Evolutionary conservation across 2,329 filamentous ascomycete species (phyloP).

Genomic region (Pyrenophora teres): DNA sequence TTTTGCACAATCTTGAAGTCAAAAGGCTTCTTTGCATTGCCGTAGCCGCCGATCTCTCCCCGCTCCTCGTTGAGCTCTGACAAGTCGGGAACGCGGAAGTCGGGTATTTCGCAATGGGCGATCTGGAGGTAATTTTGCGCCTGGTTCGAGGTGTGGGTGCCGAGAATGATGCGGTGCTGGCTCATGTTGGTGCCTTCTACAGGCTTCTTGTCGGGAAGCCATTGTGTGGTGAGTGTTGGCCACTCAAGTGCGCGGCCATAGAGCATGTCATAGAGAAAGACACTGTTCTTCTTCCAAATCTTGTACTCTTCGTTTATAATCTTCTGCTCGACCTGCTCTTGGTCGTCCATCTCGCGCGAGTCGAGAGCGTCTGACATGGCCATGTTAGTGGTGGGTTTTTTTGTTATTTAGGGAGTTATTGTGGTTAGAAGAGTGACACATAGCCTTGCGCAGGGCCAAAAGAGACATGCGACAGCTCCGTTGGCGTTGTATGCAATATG

Average conservation of each 20-base stretch:
- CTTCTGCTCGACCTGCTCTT: conserved; percentile 76
- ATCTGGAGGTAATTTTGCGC: conserved; percentile 93
- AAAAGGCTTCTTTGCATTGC: conserved; percentile 74
- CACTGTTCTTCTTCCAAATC: conserved; percentile 99
- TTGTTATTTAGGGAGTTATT: no score
- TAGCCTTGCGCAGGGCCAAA: not conserved
- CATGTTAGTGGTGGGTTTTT: conserved; percentile 1
- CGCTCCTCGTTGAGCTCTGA: conserved; percentile 89
- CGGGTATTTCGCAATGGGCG: conserved; percentile 90
- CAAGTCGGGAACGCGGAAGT: conserved; percentile 71
- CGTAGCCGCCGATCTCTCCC: conserved; percentile 93
- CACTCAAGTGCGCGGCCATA: conserved; percentile 92
- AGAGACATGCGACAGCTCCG: conserved; percentile 1
- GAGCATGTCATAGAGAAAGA: conserved; percentile 98
- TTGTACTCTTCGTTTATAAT: conserved; percentile 99
- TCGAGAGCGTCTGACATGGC: conserved; percentile 48
- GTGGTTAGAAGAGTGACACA: not conserved
- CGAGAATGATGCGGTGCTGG: conserved; percentile 86
- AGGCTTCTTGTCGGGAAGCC: conserved; percentile 77
- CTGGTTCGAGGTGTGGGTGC: conserved; percentile 89
- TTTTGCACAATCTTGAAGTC: conserved; percentile 93
- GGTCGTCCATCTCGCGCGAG: conserved; percentile 64
- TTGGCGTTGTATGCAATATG: not conserved
- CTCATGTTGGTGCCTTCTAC: conserved; percentile 81
- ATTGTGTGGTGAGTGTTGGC: conserved; percentile 96